Evolutionary conservation across 768 basidiomycete genomes (phyloP).

Genomic region (Podaxis carcinomalis): DNA sequence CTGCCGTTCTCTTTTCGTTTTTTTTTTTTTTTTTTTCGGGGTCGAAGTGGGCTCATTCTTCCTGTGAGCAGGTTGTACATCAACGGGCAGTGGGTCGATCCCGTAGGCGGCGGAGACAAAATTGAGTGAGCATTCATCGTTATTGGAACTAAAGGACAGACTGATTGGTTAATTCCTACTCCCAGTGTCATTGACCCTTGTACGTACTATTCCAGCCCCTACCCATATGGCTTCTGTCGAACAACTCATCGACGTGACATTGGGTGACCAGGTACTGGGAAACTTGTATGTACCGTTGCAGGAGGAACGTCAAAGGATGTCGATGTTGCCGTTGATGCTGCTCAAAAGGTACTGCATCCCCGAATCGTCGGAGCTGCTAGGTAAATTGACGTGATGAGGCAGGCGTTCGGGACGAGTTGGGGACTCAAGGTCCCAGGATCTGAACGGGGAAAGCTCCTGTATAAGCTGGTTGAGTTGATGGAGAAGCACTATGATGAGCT

Average conservation of each 20-base stretch:
- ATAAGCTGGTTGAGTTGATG: conserved; percentile 61
- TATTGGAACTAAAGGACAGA: not conserved
- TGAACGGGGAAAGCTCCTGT: conserved; percentile 52
- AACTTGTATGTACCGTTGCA: conserved; percentile 51
- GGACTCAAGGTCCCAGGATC: conserved; percentile 55
- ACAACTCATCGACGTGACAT: not conserved
- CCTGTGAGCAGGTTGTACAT: conserved; percentile 55
- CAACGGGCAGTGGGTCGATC: conserved; percentile 60
- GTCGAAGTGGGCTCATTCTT: not conserved
- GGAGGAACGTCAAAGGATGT: conserved; percentile 68
- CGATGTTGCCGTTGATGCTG: conserved; percentile 68
- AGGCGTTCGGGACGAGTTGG: conserved; percentile 57
- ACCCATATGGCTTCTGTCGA: not conserved
- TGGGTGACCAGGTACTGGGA: conserved; percentile 54
- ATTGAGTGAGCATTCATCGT: conserved; percentile 52
- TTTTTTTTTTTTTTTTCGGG: too few relatives aligned
- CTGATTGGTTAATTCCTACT: not conserved
- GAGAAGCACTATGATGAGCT: conserved; percentile 59
- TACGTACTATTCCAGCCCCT: conserved; percentile 14
- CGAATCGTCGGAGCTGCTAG: not conserved
- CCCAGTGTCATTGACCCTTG: conserved; percentile 56
- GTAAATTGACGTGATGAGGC: not conserved
- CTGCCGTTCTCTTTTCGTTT: too few relatives aligned
- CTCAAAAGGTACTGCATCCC: conserved; percentile 41
- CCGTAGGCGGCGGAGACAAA: conserved; percentile 42